phyloP scores from a whole-genome alignment of 257 asterid species.

The Thymus mandschuricus region DNA sequence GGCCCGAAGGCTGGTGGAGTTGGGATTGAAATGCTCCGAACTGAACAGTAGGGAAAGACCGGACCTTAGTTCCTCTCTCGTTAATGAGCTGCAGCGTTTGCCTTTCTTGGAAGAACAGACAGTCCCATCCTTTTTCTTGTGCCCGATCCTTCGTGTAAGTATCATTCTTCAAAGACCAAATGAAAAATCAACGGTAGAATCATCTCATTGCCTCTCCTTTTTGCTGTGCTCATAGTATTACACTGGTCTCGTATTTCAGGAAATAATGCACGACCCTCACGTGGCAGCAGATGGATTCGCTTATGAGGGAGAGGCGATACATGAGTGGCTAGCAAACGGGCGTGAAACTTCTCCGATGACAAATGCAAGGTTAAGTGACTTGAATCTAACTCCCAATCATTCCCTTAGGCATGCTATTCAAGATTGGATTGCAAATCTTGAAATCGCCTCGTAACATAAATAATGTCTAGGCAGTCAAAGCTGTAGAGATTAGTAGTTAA shows the following conservation, averaged over 20 bases:
- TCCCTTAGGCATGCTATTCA: constrained; percentile 62
- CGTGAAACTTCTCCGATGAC: constrained; percentile 92
- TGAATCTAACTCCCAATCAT: constrained; percentile 68
- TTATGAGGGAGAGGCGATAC: constrained; percentile 83
- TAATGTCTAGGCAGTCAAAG: not conserved
- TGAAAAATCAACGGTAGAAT: not conserved
- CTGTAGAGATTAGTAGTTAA: not conserved
- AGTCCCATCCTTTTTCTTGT: constrained; percentile 69
- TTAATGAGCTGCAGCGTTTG: constrained; percentile 67
- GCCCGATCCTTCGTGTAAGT: constrained; percentile 81
- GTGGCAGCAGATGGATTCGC: constrained; percentile 94
- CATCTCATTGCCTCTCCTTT: not conserved
- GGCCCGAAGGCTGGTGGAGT: constrained; percentile 65
- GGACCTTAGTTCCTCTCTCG: constrained; percentile 52
- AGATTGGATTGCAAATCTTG: constrained; percentile 71
- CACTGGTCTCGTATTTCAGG: constrained; percentile 54
- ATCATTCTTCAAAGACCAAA: not conserved
- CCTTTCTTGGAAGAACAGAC: constrained; percentile 63
- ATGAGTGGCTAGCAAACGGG: constrained; percentile 70
- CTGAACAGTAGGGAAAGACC: constrained; percentile 66
- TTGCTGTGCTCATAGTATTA: not conserved
- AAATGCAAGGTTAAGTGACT: constrained; percentile 57
- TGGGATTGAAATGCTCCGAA: constrained; percentile 80
- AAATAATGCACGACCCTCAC: constrained; percentile 89
- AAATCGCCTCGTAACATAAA: constrained; percentile 17